These are phyloP conservation scores for Penicillium ucsense DNA, from an alignment of 495 filamentous ascomycete species.

Conservation along the genomic window DNA sequence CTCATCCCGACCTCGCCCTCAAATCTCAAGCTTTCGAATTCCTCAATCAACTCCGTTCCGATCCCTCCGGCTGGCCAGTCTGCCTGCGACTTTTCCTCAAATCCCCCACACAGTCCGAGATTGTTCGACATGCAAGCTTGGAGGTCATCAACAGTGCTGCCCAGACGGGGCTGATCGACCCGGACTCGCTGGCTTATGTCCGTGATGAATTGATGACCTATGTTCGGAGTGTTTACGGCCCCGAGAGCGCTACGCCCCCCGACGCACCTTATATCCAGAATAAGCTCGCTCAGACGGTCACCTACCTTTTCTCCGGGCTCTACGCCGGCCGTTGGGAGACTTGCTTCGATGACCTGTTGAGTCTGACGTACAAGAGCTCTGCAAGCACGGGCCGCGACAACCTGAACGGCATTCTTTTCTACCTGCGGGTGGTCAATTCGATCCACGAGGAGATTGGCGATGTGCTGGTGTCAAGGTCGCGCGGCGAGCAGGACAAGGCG, in stretches of 20 bases:
- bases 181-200: constrained; percentile 56
- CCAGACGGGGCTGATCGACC: constrained; percentile 59
- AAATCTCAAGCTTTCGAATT: constrained; percentile 83
- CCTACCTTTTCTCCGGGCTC: constrained; percentile 74
- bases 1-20: constrained; percentile 58
- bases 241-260: constrained; percentile 37
- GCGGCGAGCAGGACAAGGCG: constrained; percentile 66
- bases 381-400: constrained; percentile 54
- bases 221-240: constrained; percentile 59
- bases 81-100: constrained; percentile 78
- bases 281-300: constrained; percentile 92
- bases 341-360: constrained; percentile 82
- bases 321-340: constrained; percentile 77
- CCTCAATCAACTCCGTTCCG: constrained; percentile 66
- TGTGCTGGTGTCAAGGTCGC: constrained; percentile 65
- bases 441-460: constrained; percentile 98
- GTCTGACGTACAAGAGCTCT: constrained; percentile 44
- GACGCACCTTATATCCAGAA: constrained; percentile 80
- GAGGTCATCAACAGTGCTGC: constrained; percentile 90
- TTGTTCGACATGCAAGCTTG: constrained; percentile 77
- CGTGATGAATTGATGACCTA: constrained; percentile 72
- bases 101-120: constrained; percentile 66
- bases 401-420: constrained; percentile 66
- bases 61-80: constrained; percentile 75
- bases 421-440: constrained; percentile 74